Percentiles rank a stretch among this genome's conserved stretches.
Evolutionary conservation across 1,139 yeast species (phyloP).

Genomic region (Eremothecium cymbalariae): DNA sequence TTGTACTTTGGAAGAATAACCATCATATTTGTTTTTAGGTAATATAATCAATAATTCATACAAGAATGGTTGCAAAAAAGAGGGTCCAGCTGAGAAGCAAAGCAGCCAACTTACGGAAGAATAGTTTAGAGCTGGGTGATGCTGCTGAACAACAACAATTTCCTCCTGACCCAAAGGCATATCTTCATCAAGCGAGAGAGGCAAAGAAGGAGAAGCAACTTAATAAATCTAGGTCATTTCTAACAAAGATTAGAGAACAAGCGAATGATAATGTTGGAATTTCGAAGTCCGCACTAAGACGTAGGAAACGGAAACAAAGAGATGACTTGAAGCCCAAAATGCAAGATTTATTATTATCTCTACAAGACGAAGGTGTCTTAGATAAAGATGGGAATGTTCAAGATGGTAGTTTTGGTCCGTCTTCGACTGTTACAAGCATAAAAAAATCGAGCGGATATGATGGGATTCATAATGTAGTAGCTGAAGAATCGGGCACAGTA

Average conservation of each 20-base stretch:
- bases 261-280: conserved; percentile 34
- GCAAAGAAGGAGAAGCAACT: conserved; percentile 48
- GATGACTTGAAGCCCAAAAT: conserved; percentile 60
- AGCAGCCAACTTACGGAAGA: conserved; percentile 24
- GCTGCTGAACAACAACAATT: conserved; percentile 12
- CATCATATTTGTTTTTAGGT: too few relatives aligned
- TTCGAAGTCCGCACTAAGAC: conserved; percentile 56
- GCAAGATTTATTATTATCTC: conserved; percentile 49
- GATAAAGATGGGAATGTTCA: conserved; percentile 9
- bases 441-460: conserved; percentile 9
- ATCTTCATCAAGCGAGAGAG: conserved; percentile 45
- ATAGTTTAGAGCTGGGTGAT: conserved; percentile 9
- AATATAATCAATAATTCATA: too few relatives aligned
- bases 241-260: conserved; percentile 32
- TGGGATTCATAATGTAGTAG: conserved; percentile 17
- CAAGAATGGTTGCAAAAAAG: conserved; percentile 39
- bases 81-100: conserved; percentile 42
- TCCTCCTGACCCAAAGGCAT: conserved; percentile 40
- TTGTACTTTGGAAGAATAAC: too few relatives aligned
- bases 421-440: conserved; percentile 18
- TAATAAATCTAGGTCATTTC: conserved; percentile 31
- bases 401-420: conserved; percentile 13
- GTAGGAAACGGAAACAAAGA: conserved; percentile 56
- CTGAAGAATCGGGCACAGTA: conserved; percentile 21
- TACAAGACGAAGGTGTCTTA: conserved; percentile 36